Evolutionary conservation across 1,139 yeast genomes (phyloP).

Genomic region (Scheffersomyces segobiensis): DNA sequence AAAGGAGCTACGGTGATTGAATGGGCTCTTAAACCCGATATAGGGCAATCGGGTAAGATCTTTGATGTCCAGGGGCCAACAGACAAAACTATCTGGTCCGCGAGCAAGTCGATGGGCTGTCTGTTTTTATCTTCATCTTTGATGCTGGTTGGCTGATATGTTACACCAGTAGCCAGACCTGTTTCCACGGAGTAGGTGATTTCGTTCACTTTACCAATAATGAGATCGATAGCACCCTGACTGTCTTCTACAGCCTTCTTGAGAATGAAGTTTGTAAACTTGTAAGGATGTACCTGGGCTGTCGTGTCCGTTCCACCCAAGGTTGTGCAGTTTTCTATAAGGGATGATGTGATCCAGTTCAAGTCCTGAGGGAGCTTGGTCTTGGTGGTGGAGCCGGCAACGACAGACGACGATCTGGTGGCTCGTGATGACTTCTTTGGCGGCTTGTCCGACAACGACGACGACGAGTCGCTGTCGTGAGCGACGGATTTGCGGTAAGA

Average conservation of each 20-base stretch:
- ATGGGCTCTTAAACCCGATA: conserved; percentile 89
- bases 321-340: conserved; percentile 73
- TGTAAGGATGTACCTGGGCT: conserved; percentile 96
- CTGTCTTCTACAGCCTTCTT: conserved; percentile 71
- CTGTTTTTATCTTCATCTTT: conserved; percentile 10
- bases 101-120: conserved; percentile 44
- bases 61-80: conserved; percentile 98
- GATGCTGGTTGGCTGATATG: conserved; percentile 58
- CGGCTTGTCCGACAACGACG: conserved; percentile 24
- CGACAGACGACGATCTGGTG: conserved; percentile 15
- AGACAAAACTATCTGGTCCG: conserved; percentile 77
- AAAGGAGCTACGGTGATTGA: conserved; percentile 89
- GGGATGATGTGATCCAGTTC: conserved; percentile 74
- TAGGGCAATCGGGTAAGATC: conserved; percentile 87
- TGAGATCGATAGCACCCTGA: conserved; percentile 78
- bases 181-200: conserved; percentile 61
- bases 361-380: conserved; percentile 65
- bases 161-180: conserved; percentile 66
- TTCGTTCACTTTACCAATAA: conserved; percentile 80
- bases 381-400: conserved; percentile 7
- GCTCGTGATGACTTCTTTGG: conserved; percentile 38
- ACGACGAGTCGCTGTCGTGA: conserved; percentile 21
- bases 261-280: conserved; percentile 79
- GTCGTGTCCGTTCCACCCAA: conserved; percentile 87
- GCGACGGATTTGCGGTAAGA: conserved; percentile 14